Evolutionary conservation across 106 monocot genomes (phyloP).

Genomic region (Phalaenopsis aphrodite): DNA sequence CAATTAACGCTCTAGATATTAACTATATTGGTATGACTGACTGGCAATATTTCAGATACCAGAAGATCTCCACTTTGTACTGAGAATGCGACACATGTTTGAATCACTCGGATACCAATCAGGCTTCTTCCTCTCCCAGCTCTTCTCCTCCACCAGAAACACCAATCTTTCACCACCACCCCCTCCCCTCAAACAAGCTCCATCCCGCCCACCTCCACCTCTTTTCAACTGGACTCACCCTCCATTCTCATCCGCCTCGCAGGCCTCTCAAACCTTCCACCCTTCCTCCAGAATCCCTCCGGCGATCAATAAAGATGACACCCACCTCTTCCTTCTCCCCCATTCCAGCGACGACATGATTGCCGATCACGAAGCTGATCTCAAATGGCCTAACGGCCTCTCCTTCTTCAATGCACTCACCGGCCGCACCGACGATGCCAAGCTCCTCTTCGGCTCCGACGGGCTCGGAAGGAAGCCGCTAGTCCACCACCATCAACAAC

Average conservation of each 20-base stretch:
- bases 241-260: constrained; percentile 14
- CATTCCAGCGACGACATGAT: constrained; percentile 26
- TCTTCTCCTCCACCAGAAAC: constrained; percentile 61
- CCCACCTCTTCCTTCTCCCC: constrained; percentile 24
- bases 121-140: constrained; percentile 83
- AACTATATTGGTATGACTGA: too few species aligned
- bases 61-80: constrained; percentile 85
- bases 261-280: constrained; percentile 16
- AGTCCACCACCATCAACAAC: constrained; percentile 3
- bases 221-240: constrained; percentile 58
- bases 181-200: constrained; percentile 27
- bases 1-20: too few species aligned
- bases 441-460: constrained; percentile 31
- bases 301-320: constrained; percentile 15
- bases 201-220: constrained; percentile 25
- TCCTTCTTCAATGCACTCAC: constrained; percentile 85
- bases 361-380: constrained; percentile 49
- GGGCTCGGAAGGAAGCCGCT: constrained; percentile 11
- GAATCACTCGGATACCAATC: constrained; percentile 84
- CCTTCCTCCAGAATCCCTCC: constrained; percentile 6
- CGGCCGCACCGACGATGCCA: constrained; percentile 58
- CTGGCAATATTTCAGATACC: constrained; percentile 43
- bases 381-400: constrained; percentile 81
- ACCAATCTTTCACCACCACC: constrained; percentile 2
- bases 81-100: constrained; percentile 83